Evolutionary conservation across 2,329 filamentous ascomycete species (phyloP), one percentile per base, ranked within the genome.

Genomic region (Penicillium sp.): DNA sequence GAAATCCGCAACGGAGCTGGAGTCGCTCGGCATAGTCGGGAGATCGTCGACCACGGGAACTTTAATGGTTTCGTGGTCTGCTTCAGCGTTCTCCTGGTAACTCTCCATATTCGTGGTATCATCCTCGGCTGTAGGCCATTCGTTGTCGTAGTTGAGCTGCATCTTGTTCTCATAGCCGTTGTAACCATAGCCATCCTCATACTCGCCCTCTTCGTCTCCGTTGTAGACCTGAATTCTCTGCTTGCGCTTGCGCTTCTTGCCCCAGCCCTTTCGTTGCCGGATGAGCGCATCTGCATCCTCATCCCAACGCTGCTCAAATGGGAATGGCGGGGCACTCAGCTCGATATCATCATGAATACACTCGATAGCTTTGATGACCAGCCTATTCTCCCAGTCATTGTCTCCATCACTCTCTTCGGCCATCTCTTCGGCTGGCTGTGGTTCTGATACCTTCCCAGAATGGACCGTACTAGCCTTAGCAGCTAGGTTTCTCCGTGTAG

Each of bases 251-350:
- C 74, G 69, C 64, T 75, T 79, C 62, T 73, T 78, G 37, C 69
- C 68, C 59, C 65, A 72, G 24, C 72, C 76, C 65, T 75, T 78
- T 61, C 68, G 74, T 65, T 75, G 74, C 60, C 71, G 77, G 66
- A 81, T 82, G 70, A 66, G 72, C 54, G 71, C 66, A 57, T 86
- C 84, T 70, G 93, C 91, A 63, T 92, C 89, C 3, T 86, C 85
- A 76, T 96, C 92, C 94, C 93, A 97, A 51, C 91, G 86, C 75
- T 97, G 93, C 17, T 91, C 83, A 75, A 97, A 97, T 0, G 93
- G 93, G 72, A 96, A 97, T 0, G 93, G 91, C 0, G 94, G 93
- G 37, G 91, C 85, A 57, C 86, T 90, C 50, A 96, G 81, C 35
- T 85, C 80, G 42, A 92, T 79, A 5, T 83, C 85, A 33, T 91